A percentile compares a stretch with the other conserved stretches of the same genome.
These are phyloP conservation scores for Fusarium torulosum DNA, from an alignment of 2,329 filamentous ascomycete species.

Conservation along the genomic window DNA sequence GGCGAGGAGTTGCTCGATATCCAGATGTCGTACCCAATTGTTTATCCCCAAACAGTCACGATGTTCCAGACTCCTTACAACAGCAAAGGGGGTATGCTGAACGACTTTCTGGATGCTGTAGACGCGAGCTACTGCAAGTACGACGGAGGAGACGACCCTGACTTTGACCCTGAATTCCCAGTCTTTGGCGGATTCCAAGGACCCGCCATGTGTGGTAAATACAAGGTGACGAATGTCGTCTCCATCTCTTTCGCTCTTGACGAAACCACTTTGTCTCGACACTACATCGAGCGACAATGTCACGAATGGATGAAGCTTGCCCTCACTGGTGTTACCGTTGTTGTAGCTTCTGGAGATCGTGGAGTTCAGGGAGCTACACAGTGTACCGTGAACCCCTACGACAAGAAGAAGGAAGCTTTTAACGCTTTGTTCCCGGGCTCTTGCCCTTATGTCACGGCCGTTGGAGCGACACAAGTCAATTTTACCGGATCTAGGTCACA, in stretches of 20 bases:
- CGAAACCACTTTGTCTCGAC: background rate
- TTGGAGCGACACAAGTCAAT: slow-evolving; percentile 12
- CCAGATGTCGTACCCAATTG: slow-evolving; percentile 1
- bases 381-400: background rate
- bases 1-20: slow-evolving; percentile 10
- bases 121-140: slow-evolving; percentile 18
- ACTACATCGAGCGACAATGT: background rate
- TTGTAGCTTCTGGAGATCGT: background rate
- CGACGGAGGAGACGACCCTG: background rate
- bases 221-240: background rate
- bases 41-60: background rate
- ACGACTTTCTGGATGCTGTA: slow-evolving; percentile 6
- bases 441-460: background rate
- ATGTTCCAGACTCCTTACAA: slow-evolving; percentile 1
- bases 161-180: background rate
- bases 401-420: background rate
- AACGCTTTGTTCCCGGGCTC: background rate
- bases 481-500: background rate
- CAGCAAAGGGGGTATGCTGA: background rate
- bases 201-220: slow-evolving; percentile 13
- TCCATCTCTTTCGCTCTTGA: slow-evolving; percentile 1
- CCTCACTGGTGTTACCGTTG: slow-evolving; percentile 1
- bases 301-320: slow-evolving; percentile 20
- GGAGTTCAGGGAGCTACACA: background rate
- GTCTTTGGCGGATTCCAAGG: background rate